Conservation (phyloP, 2,329 filamentous ascomycete species). For the Penicillium thymicola region DNA sequence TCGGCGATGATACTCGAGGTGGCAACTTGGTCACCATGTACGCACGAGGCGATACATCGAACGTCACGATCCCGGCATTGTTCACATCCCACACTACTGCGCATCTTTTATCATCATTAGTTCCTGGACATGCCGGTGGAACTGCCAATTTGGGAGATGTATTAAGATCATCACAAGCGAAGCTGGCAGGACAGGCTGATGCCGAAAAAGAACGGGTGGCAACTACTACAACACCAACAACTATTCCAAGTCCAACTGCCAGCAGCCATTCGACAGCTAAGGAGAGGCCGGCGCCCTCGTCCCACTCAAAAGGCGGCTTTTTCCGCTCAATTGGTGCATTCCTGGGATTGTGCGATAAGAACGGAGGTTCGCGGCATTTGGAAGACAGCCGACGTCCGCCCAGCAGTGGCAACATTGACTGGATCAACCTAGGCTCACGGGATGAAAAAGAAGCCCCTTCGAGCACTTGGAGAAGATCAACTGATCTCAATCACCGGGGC, state of each 20-base stretch:
- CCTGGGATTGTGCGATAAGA: conserved; percentile 41
- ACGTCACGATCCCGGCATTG: conserved; percentile 87
- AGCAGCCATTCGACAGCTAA: conserved; percentile 23
- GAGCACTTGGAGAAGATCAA: conserved; percentile 18
- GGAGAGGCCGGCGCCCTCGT: conserved; percentile 12
- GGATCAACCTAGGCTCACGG: conserved; percentile 67
- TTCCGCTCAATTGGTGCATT: conserved; percentile 46
- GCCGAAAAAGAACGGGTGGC: conserved; percentile 19
- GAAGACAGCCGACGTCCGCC: conserved; percentile 63
- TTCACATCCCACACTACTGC: conserved; percentile 96
- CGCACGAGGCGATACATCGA: conserved; percentile 91
- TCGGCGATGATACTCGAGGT: conserved; percentile 87
- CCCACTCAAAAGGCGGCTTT: conserved; percentile 29
- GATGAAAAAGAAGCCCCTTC: conserved; percentile 47
- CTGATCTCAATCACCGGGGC: conserved; percentile 30
- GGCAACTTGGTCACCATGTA: conserved; percentile 96
- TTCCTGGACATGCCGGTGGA: conserved; percentile 66
- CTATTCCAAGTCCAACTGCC: conserved; percentile 33
- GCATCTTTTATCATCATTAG: conserved; percentile 82
- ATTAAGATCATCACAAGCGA: conserved; percentile 49
- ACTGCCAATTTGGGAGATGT: conserved; percentile 61
- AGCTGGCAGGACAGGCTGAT: conserved; percentile 22
- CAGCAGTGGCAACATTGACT: conserved; percentile 70
- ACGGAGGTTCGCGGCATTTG: conserved; percentile 21
- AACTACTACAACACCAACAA: conserved; percentile 29